Evolutionary conservation across 2,329 filamentous ascomycete species (phyloP), one percentile per base, ranked within the genome.

Genomic region (Diaporthe destruens): DNA sequence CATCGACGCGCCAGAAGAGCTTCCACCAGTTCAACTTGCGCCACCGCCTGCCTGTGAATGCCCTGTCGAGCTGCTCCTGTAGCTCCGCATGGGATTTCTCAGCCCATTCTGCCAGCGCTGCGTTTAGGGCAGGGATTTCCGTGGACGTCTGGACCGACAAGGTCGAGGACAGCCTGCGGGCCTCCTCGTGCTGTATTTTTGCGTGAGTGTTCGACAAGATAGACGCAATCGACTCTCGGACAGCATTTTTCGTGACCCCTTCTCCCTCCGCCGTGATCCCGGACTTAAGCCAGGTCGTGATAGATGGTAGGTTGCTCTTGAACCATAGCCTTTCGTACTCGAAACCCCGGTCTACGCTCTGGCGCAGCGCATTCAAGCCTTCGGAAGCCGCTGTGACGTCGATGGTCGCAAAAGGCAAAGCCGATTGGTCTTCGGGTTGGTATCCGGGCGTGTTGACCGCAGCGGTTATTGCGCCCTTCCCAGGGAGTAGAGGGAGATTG

Each of bases 1-100:
- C 96, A 79, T 98, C 96, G 32, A 96, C 95, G 25, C 94, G 91
- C 95, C 95, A 98, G 80, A 98, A 95, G 0, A 98, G 87, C 80
- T 97, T 97, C 93, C 94, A 98, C 95, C 96, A 98, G 20, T 91
- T 88, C 5, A 98, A 85, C 75, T 93, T 92, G 34, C 90, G 89
- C 96, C 96, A 98, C 51, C 91, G 87, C 23, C 85, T 87, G n/a
- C 93, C 91, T 0, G 88, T 85, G 77, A 98, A 96, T 0, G 94
- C 95, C 56, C 90, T 84, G 75, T 96, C 92, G 2, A 98, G 89
- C 76, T 95, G 89, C 66, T 92, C 88, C 75, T 94, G 93, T 9
- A 98, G 87, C 81, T 98, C 96, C 0, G 90, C 88, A 79, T 98
- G 96, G 0, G 94, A 94, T 29, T 86, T 85, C 77, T 96, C 91